A percentile compares a stretch with the other conserved stretches of the same genome.
Evolutionary conservation across 2,329 filamentous ascomycete genomes (phyloP).

Genomic region (Xylaria sp.): DNA sequence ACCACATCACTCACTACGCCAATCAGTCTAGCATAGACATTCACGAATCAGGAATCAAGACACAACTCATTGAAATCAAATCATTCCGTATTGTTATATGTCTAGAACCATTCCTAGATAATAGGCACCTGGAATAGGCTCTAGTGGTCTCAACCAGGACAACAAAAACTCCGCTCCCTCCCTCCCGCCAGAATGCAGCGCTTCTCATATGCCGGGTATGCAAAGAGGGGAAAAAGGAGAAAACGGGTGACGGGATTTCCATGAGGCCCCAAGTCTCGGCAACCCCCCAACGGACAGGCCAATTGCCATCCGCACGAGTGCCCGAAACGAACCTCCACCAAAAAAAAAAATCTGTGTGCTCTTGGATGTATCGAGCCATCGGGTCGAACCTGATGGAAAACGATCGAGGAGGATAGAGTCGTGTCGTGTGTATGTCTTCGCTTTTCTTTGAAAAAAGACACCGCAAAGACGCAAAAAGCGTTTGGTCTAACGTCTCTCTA

Average conservation of each 20-base stretch:
- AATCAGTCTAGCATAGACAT: not conserved
- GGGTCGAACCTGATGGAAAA: not conserved
- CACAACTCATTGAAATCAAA: slow-evolving; percentile 1
- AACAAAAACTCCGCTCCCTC: slow-evolving; percentile 4
- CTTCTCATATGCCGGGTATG: slow-evolving; percentile 12
- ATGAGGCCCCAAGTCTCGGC: not conserved
- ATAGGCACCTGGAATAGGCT: slow-evolving; percentile 2
- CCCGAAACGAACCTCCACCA: not conserved
- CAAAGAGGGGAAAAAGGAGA: not conserved
- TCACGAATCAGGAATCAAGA: not conserved
- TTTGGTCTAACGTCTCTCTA: slow-evolving; percentile 4
- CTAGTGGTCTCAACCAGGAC: slow-evolving; percentile 1
- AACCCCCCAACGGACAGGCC: not conserved
- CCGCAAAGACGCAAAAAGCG: not conserved
- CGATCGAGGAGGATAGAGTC: not conserved
- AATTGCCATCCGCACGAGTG: not conserved
- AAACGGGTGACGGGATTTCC: not conserved
- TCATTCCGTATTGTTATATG: slow-evolving; percentile 17
- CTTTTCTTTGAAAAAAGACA: not conserved
- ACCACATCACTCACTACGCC: not conserved
- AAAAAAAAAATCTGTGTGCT: not conserved
- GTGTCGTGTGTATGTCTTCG: not conserved
- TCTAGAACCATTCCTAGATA: slow-evolving; percentile 18
- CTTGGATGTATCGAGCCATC: not conserved
- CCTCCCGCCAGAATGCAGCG: slow-evolving; percentile 29